Base-by-base conservation (phyloP, 768 basidiomycete species). In the Lactarius psammicola region DNA sequence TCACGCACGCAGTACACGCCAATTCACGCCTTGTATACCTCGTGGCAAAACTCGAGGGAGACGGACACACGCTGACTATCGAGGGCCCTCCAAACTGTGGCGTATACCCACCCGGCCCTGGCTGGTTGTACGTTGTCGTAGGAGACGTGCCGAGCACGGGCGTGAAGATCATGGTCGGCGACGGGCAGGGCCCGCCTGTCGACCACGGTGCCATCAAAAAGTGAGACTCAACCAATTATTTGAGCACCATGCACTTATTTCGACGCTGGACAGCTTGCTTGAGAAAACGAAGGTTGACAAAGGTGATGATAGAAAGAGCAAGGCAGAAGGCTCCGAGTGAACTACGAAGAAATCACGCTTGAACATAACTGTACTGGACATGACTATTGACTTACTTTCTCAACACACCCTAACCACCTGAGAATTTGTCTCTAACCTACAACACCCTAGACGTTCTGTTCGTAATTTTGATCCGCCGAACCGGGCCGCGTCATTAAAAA, bases 61-160 rank as follows among this genome's bases (percentile, higher is more conserved):
- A 82, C 31, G 73, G 79, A 56, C 76, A 78, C 62, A 79, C 78
- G 4, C 74, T 96, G 54, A 81, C 78, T 54, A 75, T 92, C n/a
- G 77, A 76, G 3, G 86, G 85, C 1, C 92, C 92, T 3, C 87
- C 89, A 2, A 78, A 85, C 70, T 80, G 80, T 1, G 78, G 77
- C 59, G 73, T 92, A 18, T 92, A 92, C 67, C 89, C 92, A 10
- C 92, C 92, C 56, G 92, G 92, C 5, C 90, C 92, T 2, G 92
- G 84, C 15, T 93, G 87, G 85, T 68, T 94, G 15, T 88, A 83
- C 68, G 71, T 92, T n/a, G 77, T 92, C 26, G 82, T 81, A 3
- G 79, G 85, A 62, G 88, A 80, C n/a, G 76, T 89, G 9, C 87
- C 90, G 1, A 90, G 89, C 70, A 75, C 76, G 44, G 89, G 86